phyloP scores from a whole-genome alignment of 768 basidiomycete genomes.

The Suillus hirtellus region DNA sequence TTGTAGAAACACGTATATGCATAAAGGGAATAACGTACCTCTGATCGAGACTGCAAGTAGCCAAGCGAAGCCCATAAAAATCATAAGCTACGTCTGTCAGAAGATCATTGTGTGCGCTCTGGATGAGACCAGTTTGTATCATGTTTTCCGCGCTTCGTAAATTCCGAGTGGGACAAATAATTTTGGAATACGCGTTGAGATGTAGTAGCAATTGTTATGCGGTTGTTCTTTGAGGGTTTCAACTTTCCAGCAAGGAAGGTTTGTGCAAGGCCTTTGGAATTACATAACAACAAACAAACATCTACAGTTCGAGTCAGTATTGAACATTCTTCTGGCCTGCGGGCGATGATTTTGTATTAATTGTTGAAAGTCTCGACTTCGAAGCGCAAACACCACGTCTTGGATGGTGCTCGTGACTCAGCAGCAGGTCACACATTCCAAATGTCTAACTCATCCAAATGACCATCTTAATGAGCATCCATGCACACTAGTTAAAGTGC shows the following conservation, averaged over 20 bases:
- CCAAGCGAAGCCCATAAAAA: slow-evolving; percentile 82
- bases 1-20: background rate
- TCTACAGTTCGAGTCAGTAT: too few species aligned
- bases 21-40: slow-evolving; percentile 43
- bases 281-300: slow-evolving; percentile 20
- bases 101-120: slow-evolving; percentile 76
- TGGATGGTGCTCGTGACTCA: too few species aligned
- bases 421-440: too few species aligned
- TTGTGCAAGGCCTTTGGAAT: slow-evolving; percentile 16
- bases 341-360: too few species aligned
- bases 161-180: background rate
- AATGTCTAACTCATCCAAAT: too few species aligned
- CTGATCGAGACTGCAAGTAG: slow-evolving; percentile 83
- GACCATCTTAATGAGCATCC: too few species aligned
- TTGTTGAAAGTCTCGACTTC: too few species aligned
- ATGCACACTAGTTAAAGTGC: too few species aligned
- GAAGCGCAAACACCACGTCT: too few species aligned
- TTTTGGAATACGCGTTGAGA: background rate
- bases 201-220: background rate
- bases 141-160: slow-evolving; percentile 33
- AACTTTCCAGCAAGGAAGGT: background rate
- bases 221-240: background rate
- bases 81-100: slow-evolving; percentile 88
- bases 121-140: slow-evolving; percentile 81
- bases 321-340: too few species aligned